Evolutionary conservation across 768 basidiomycete genomes (phyloP), one percentile per base, ranked within the genome.

Genomic region (Podaxis mareebaensis): DNA sequence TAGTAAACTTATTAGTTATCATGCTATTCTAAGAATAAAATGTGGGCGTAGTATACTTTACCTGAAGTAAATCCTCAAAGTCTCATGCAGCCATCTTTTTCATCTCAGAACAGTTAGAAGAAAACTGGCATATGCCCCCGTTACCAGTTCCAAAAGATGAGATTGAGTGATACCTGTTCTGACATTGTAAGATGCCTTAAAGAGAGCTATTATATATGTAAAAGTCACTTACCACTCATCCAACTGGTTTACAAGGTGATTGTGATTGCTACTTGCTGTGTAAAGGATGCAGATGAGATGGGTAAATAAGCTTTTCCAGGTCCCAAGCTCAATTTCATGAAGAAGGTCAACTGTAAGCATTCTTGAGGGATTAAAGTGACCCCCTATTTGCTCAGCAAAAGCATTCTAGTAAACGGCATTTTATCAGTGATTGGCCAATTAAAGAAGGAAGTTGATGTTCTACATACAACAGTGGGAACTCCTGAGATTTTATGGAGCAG

Each of bases 41-140:
- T 42, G 11, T 42, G 13, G 12, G 11, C 11, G 4, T 15, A 10
- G 13, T 15, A 15, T 13, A 12, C 4, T 60, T 4, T 56, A 74
- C 79, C 71, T 79, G 77, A 0, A 80, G 64, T 1, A 79, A 42
- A 36, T 80, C 78, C 57, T 79, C 76, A 46, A 74, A 80, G 59
- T 80, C 74, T 0, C 71, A 67, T 0, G 74, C 79, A 3, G 74
- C 72, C 2, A 74, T 56, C 7, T 76, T 72, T 58, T 71, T 72
- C 67, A 77, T 71, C 11, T 72, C 71, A 0, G 76, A 71, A 0
- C 74, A 66, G 48, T 77, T 77, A 0, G 56, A 64, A 5, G 66
- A 44, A 55, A 80, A 79, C 0, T 63, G 57, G 0, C 71, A 68
- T 17, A 81, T 81, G 0, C 64, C 71, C 33, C 75, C n/a, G 10